These are phyloP conservation scores for Pseudisothecium myosuroides DNA, from an alignment of 225 moss, liverwort and hornwort genomes.

Conservation along the genomic window DNA sequence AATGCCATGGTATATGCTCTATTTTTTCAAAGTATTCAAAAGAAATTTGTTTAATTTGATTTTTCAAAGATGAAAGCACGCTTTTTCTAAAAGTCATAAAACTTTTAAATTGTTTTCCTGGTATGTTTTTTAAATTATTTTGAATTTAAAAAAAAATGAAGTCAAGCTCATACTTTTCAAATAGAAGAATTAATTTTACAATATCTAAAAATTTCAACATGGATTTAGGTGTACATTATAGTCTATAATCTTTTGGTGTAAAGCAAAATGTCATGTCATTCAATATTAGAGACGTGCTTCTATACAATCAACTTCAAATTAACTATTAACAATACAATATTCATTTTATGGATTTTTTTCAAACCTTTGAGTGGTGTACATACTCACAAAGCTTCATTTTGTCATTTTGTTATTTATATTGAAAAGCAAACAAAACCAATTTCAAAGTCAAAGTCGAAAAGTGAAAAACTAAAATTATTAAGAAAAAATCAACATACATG, in stretches of 20 bases:
- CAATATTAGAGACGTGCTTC: not conserved
- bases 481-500: not conserved
- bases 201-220: not conserved
- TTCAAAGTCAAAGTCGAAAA: not conserved
- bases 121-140: not conserved
- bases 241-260: not conserved
- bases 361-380: not conserved
- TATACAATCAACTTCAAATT: no score
- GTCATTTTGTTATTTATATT: not conserved
- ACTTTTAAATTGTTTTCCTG: no score
- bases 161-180: not conserved
- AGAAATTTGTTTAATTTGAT: not conserved
- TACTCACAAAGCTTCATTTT: not conserved
- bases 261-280: not conserved
- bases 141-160: not conserved
- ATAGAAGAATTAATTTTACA: not conserved
- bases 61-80: not conserved
- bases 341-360: not conserved
- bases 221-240: not conserved
- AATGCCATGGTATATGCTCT: not conserved
- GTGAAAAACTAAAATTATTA: not conserved
- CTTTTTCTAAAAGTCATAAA: not conserved
- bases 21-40: not conserved
- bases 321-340: not conserved
- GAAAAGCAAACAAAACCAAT: not conserved